Conservation (phyloP, 805 yeast species). For the Blastobotrys terrestris region DNA sequence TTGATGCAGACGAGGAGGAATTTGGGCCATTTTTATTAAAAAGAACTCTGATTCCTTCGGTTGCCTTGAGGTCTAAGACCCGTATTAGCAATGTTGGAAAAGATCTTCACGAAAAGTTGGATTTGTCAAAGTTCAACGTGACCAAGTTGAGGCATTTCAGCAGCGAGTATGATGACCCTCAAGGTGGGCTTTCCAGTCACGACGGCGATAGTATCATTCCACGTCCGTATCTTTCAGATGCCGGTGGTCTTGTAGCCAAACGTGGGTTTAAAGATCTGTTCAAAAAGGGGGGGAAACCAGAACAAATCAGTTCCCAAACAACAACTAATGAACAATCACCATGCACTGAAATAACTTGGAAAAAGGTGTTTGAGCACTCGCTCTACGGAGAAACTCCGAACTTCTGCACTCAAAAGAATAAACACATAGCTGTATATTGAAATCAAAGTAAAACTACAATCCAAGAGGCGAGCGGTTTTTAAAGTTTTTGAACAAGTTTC, state of each 20-base stretch:
- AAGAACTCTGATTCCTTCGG: neutral
- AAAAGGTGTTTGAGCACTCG: constrained; percentile 16
- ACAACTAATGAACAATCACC: neutral
- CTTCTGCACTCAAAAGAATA: constrained; percentile 10
- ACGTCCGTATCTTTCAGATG: neutral
- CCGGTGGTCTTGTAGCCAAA: neutral
- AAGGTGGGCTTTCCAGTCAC: neutral
- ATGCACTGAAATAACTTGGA: constrained; percentile 15
- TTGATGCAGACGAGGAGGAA: constrained; percentile 2
- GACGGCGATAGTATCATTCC: neutral
- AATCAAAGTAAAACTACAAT: too few species aligned
- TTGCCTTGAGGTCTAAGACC: neutral
- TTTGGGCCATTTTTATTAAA: neutral
- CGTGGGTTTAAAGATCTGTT: neutral
- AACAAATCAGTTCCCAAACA: neutral
- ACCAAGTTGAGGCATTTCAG: neutral
- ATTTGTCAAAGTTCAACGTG: constrained; percentile 4
- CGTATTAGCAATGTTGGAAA: constrained; percentile 6
- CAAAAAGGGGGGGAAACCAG: neutral
- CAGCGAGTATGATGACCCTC: neutral
- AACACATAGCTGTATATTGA: neutral
- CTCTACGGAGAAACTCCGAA: constrained; percentile 14
- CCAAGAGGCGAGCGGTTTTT: too few species aligned
- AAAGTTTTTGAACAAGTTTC: too few species aligned
- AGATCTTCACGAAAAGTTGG: neutral